phyloP scores from a whole-genome alignment of 495 filamentous ascomycete genomes.

The Penicillium soppii region DNA sequence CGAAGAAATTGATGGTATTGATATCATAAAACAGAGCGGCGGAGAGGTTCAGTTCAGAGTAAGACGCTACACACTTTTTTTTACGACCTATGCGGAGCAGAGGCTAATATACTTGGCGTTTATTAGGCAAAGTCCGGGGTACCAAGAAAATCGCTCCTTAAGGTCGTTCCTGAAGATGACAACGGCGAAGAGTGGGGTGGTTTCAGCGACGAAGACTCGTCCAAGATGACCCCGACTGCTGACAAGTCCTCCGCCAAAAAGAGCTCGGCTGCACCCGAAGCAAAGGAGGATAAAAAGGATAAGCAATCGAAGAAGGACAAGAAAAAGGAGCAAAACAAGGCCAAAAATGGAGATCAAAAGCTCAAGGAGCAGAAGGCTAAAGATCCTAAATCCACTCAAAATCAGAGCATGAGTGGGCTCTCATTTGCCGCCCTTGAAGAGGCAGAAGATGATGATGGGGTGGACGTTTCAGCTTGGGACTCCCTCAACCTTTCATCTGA shows the following conservation, averaged over 20 bases:
- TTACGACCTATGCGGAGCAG: neutral
- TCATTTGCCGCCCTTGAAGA: constrained; percentile 43
- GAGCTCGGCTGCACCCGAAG: constrained; percentile 19
- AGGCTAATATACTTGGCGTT: neutral
- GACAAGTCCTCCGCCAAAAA: neutral
- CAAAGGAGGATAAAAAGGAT: constrained; percentile 19
- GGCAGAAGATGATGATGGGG: constrained; percentile 44
- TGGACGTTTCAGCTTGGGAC: constrained; percentile 71
- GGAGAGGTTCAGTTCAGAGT: constrained; percentile 51
- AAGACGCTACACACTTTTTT: constrained; percentile 6
- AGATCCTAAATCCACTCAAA: constrained; percentile 27
- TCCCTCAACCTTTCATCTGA: constrained; percentile 65
- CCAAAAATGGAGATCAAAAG: constrained; percentile 15
- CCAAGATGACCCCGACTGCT: constrained; percentile 21
- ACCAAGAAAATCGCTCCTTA: constrained; percentile 38
- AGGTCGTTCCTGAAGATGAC: constrained; percentile 18
- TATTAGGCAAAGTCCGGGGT: constrained; percentile 36
- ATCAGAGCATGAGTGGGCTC: constrained; percentile 26
- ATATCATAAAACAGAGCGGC: constrained; percentile 56
- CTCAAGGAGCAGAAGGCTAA: constrained; percentile 33
- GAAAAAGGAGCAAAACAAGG: constrained; percentile 16
- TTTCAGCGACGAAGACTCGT: constrained; percentile 45
- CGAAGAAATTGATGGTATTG: constrained; percentile 89
- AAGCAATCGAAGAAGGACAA: constrained; percentile 24
- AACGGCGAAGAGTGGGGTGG: constrained; percentile 57